Evolutionary conservation across 1,284 basidiomycete species (phyloP).

Genomic region (Malassezia restricta): DNA sequence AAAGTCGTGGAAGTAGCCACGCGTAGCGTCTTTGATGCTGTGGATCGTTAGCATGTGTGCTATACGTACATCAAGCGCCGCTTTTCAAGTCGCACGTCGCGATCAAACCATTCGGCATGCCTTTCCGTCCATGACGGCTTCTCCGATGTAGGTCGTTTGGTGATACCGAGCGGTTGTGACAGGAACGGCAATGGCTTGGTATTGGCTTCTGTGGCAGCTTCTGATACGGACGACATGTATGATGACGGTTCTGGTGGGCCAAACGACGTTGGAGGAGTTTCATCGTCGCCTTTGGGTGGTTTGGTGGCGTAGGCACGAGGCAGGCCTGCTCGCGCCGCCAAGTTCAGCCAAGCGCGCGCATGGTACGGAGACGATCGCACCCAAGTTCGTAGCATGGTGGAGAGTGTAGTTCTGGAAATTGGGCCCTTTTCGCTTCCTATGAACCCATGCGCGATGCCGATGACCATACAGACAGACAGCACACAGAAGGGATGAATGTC

Average conservation of each 20-base stretch:
- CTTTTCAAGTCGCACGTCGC: constrained; percentile 23
- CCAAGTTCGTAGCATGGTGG: too few relatives aligned
- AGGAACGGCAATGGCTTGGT: constrained; percentile 52
- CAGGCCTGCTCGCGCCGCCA: too few relatives aligned
- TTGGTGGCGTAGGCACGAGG: too few relatives aligned
- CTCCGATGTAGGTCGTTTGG: constrained; percentile 53
- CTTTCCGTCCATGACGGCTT: constrained; percentile 57
- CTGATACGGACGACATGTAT: constrained; percentile 9
- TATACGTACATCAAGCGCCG: constrained; percentile 50
- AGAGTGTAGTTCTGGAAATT: too few relatives aligned
- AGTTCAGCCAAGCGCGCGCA: too few relatives aligned
- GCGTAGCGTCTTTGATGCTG: constrained; percentile 71
- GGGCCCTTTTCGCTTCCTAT: too few relatives aligned
- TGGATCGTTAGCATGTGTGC: constrained; percentile 48
- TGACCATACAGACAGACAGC: too few relatives aligned
- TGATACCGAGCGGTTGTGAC: constrained; percentile 62
- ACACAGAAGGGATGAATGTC: too few relatives aligned
- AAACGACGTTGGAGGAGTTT: not conserved
- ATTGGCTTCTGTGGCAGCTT: constrained; percentile 13
- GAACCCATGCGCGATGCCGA: too few relatives aligned
- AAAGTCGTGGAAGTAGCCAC: constrained; percentile 81
- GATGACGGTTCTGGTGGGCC: not conserved
- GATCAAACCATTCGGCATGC: constrained; percentile 60
- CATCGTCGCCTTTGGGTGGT: not conserved
- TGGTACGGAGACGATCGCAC: too few relatives aligned